Percentiles rank a stretch among this genome's conserved stretches.
These are phyloP conservation scores for Euphorbia celastroides DNA, from an alignment of 441 rosid species.

Conservation along the genomic window DNA sequence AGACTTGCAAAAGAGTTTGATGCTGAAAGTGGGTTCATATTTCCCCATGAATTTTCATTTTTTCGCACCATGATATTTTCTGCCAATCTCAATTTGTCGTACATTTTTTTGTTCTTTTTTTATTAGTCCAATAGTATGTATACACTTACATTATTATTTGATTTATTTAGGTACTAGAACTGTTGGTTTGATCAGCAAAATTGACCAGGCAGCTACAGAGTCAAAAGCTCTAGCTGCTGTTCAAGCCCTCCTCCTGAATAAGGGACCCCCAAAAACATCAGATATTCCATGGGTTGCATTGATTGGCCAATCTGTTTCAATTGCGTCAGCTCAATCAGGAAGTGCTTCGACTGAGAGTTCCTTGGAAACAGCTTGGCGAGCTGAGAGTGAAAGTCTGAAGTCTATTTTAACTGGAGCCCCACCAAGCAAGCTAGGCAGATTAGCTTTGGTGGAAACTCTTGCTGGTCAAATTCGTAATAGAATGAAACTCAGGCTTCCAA, in stretches of 20 bases:
- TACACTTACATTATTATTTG: neutral
- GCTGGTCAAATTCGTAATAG: conserved; percentile 85
- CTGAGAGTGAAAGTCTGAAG: conserved; percentile 88
- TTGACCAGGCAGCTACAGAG: conserved; percentile 89
- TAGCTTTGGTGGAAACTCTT: conserved; percentile 79
- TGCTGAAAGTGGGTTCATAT: conserved; percentile 55
- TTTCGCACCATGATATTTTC: neutral
- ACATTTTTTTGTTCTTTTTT: neutral
- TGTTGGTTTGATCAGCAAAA: conserved; percentile 78
- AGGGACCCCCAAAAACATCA: conserved; percentile 84
- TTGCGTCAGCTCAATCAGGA: conserved; percentile 79
- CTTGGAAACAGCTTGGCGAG: conserved; percentile 95
- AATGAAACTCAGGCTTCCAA: conserved; percentile 89
- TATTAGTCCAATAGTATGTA: neutral
- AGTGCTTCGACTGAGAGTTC: conserved; percentile 65
- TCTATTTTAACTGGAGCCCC: conserved; percentile 80
- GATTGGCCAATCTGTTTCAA: conserved; percentile 91
- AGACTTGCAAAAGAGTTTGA: conserved; percentile 84
- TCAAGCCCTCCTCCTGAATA: conserved; percentile 76
- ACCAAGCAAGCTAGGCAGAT: conserved; percentile 83
- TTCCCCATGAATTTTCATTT: neutral
- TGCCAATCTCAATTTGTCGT: neutral
- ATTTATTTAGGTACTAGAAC: conserved; percentile 73
- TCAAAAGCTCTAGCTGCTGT: conserved; percentile 89
- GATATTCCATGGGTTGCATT: conserved; percentile 96